phyloP scores from a whole-genome alignment of 164 flowering plant genomes.

The Sedum album region DNA sequence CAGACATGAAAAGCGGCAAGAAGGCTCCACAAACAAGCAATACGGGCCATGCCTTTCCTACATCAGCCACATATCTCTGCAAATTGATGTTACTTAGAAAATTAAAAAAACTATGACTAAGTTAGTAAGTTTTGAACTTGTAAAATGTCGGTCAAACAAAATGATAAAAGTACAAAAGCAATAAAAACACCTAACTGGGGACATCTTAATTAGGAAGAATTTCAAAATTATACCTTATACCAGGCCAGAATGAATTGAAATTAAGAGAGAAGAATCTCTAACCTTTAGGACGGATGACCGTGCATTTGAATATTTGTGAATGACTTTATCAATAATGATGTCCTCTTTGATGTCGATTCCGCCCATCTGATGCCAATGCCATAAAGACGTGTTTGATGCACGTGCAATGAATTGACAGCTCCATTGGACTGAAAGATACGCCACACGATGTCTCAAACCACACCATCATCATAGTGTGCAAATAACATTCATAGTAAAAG shows the following conservation, averaged over 20 bases:
- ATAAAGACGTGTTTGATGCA: conserved; percentile 68
- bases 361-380: conserved; percentile 87
- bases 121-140: background rate
- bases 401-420: conserved; percentile 92
- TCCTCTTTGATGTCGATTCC: conserved; percentile 76
- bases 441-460: background rate
- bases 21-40: conserved; percentile 93
- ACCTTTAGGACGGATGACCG: conserved; percentile 87
- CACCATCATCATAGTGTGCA: background rate
- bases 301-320: conserved; percentile 71
- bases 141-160: background rate
- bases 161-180: background rate
- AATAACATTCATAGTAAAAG: background rate
- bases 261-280: background rate
- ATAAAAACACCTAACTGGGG: background rate
- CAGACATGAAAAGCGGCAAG: conserved; percentile 75
- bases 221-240: background rate
- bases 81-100: conserved; percentile 14
- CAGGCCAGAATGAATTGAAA: background rate
- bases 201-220: background rate
- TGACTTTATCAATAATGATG: conserved; percentile 65
- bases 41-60: conserved; percentile 94
- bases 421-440: conserved; percentile 56
- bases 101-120: background rate
- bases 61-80: conserved; percentile 94